Evolutionary conservation across 441 rosid genomes (phyloP).

Genomic region (Populus tomentosa): DNA sequence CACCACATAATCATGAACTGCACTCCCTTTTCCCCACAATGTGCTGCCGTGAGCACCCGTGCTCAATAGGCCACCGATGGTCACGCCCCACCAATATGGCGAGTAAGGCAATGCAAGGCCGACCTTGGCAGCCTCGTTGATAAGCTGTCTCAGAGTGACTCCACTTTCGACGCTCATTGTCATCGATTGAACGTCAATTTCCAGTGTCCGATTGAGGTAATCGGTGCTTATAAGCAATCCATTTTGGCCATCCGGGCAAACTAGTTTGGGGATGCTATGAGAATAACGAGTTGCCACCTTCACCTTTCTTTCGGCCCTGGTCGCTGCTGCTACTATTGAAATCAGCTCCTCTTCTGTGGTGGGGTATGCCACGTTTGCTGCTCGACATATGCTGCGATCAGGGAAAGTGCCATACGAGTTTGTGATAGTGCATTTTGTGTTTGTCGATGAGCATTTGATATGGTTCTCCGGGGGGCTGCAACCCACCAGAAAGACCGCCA

Average conservation of each 20-base stretch:
- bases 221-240: conserved; percentile 77
- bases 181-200: conserved; percentile 33
- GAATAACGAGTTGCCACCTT: conserved; percentile 53
- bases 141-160: conserved; percentile 55
- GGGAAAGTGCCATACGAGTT: conserved; percentile 61
- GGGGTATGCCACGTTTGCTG: conserved; percentile 55
- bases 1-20: conserved; percentile 66
- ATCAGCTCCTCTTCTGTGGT: conserved; percentile 52
- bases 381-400: conserved; percentile 58
- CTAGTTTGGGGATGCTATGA: no score
- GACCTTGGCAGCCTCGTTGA: conserved; percentile 48
- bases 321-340: conserved; percentile 42
- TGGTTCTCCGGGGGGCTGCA: conserved; percentile 63
- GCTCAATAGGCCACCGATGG: conserved; percentile 68
- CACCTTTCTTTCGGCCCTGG: conserved; percentile 51
- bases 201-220: conserved; percentile 33
- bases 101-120: conserved; percentile 68
- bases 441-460: conserved; percentile 42
- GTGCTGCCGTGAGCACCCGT: conserved; percentile 92
- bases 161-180: conserved; percentile 67
- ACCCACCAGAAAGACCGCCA: conserved; percentile 16
- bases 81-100: conserved; percentile 95
- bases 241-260: conserved; percentile 49
- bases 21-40: conserved; percentile 70
- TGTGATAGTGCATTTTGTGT: conserved; percentile 51